Conservation (phyloP, 306 rosid genomes). For the Medicago ruthenica region DNA sequence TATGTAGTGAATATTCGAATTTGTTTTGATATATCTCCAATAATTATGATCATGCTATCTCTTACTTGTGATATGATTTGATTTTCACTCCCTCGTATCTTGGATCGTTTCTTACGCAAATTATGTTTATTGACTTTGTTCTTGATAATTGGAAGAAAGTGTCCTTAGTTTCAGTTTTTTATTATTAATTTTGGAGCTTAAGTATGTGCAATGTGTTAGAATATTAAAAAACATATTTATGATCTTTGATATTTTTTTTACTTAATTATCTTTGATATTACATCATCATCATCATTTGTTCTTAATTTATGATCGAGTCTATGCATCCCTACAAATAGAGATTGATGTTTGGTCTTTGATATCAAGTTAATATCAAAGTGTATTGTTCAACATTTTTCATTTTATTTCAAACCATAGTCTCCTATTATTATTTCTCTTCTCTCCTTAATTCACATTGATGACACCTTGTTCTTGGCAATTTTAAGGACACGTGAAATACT, state of each 20-base stretch:
- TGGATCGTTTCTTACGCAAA: not conserved
- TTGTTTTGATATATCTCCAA: not conserved
- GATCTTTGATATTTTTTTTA: no score
- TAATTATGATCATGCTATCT: not conserved
- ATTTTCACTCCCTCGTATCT: not conserved
- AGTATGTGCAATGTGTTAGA: not conserved
- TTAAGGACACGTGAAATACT: not conserved
- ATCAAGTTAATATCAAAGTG: no score
- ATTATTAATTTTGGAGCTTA: not conserved
- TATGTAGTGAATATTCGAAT: not conserved
- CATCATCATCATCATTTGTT: no score
- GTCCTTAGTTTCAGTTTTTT: not conserved
- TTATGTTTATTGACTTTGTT: not conserved
- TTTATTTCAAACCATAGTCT: no score
- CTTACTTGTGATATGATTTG: not conserved
- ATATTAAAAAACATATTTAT: no score
- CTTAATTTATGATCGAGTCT: no score
- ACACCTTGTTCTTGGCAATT: slow-evolving; percentile 3
- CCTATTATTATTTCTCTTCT: not conserved
- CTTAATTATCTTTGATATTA: no score
- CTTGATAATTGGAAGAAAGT: not conserved
- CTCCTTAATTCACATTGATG: not conserved
- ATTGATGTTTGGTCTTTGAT: no score
- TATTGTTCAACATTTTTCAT: no score
- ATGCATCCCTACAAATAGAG: no score